These are phyloP conservation scores for Clarireedia paspali DNA, from an alignment of 2,329 filamentous ascomycete species.

Conservation along the genomic window DNA sequence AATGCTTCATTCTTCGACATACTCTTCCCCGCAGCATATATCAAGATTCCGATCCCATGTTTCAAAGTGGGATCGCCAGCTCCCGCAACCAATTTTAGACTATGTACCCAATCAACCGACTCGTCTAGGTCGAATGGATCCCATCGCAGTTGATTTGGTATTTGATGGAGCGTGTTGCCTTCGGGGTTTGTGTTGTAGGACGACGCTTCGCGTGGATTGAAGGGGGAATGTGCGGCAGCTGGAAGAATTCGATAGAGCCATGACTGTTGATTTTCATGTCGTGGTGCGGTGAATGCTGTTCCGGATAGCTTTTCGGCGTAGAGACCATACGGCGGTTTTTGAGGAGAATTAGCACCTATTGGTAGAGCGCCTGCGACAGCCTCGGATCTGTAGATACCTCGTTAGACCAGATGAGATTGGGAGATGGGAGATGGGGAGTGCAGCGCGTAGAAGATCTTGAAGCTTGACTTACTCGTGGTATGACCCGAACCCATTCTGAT, in stretches of 20 bases:
- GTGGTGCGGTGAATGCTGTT: constrained; percentile 49
- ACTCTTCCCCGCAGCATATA: constrained; percentile 70
- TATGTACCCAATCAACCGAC: constrained; percentile 59
- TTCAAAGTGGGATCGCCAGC: constrained; percentile 76
- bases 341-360: constrained; percentile 59
- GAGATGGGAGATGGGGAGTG: neutral
- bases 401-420: constrained; percentile 6
- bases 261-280: constrained; percentile 48
- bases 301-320: constrained; percentile 60
- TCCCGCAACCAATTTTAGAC: constrained; percentile 60
- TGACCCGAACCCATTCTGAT: constrained; percentile 60
- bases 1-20: constrained; percentile 72
- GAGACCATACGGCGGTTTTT: constrained; percentile 59
- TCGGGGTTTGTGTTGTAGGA: constrained; percentile 37
- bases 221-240: constrained; percentile 43
- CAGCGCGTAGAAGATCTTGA: neutral
- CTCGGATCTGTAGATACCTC: constrained; percentile 44
- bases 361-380: constrained; percentile 58
- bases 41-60: constrained; percentile 68
- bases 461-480: constrained; percentile 52
- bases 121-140: constrained; percentile 63
- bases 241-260: constrained; percentile 52
- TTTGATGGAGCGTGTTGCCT: constrained; percentile 48
- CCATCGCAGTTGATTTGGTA: constrained; percentile 78
- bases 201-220: constrained; percentile 35